Conservation (phyloP, 768 basidiomycete genomes). For the Chalciporus piperatus region DNA sequence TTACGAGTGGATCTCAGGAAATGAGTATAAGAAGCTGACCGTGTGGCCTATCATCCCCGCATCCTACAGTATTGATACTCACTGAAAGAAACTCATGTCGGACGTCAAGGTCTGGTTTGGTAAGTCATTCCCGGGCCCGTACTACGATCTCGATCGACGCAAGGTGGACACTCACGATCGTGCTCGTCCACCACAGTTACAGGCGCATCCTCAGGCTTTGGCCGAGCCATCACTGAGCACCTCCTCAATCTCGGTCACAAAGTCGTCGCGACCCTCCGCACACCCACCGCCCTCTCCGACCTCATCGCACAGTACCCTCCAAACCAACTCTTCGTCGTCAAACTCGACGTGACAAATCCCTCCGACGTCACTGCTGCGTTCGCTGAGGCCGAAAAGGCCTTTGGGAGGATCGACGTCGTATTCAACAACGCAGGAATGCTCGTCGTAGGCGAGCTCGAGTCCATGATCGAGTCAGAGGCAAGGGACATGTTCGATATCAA, state of each 20-base stretch:
- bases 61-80: no score
- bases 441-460: conserved; percentile 37
- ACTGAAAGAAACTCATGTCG: conserved; percentile 8
- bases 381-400: conserved; percentile 18
- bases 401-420: conserved; percentile 37
- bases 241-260: conserved; percentile 36
- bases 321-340: conserved; percentile 28
- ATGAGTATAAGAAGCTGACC: no score
- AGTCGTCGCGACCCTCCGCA: conserved; percentile 44
- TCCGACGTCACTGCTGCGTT: conserved; percentile 29
- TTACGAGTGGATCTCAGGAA: no score
- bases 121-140: conserved; percentile 1
- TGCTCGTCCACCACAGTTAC: conserved; percentile 17
- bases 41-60: no score
- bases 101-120: conserved; percentile 19
- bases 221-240: conserved; percentile 31
- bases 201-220: conserved; percentile 40
- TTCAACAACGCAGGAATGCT: conserved; percentile 35
- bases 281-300: conserved; percentile 31
- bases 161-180: neutral
- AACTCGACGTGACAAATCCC: conserved; percentile 31
- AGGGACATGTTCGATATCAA: conserved; percentile 36
- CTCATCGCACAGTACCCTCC: conserved; percentile 22
- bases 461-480: conserved; percentile 27
- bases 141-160: neutral